Percentiles rank a stretch among this genome's conserved stretches.
Conservation (phyloP, 192 early-diverging fungal genomes). For the Backusella australiensis region DNA sequence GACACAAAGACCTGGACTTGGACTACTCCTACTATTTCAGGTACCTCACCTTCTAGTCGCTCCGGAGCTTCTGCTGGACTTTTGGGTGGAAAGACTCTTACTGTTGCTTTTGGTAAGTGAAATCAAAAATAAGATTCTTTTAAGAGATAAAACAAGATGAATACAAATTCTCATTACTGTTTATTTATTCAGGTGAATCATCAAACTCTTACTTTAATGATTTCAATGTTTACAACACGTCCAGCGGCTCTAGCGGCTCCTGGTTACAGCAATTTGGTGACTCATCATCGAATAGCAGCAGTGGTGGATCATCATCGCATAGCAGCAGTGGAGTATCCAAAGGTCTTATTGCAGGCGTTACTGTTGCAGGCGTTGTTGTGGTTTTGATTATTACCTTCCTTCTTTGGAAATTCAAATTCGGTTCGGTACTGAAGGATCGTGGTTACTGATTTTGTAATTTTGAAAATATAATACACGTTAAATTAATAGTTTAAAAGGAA, state of each 20-base stretch:
- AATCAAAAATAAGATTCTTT: background rate
- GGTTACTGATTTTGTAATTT: too few species aligned
- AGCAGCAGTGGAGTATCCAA: background rate
- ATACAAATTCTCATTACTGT: background rate
- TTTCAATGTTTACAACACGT: slow-evolving; percentile 21
- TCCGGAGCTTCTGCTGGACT: slow-evolving; percentile 25
- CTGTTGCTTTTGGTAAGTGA: slow-evolving; percentile 29
- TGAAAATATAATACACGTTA: background rate
- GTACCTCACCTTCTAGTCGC: slow-evolving; percentile 27
- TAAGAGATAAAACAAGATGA: background rate
- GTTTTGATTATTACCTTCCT: slow-evolving; percentile 24
- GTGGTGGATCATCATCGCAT: background rate
- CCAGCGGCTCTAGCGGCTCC: background rate
- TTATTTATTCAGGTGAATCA: slow-evolving; percentile 16
- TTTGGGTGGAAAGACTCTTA: slow-evolving; percentile 19
- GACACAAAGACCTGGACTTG: slow-evolving; percentile 32
- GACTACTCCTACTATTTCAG: slow-evolving; percentile 11
- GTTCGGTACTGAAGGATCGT: too few species aligned
- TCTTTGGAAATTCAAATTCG: slow-evolving; percentile 21
- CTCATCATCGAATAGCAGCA: background rate
- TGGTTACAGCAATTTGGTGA: slow-evolving; percentile 24
- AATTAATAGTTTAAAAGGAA: too few species aligned
- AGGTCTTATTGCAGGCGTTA: slow-evolving; percentile 28
- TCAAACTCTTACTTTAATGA: slow-evolving; percentile 27
- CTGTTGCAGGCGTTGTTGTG: slow-evolving; percentile 27